phyloP scores from a whole-genome alignment of 2,329 filamentous ascomycete species.

The Calonectria multiphialidica region DNA sequence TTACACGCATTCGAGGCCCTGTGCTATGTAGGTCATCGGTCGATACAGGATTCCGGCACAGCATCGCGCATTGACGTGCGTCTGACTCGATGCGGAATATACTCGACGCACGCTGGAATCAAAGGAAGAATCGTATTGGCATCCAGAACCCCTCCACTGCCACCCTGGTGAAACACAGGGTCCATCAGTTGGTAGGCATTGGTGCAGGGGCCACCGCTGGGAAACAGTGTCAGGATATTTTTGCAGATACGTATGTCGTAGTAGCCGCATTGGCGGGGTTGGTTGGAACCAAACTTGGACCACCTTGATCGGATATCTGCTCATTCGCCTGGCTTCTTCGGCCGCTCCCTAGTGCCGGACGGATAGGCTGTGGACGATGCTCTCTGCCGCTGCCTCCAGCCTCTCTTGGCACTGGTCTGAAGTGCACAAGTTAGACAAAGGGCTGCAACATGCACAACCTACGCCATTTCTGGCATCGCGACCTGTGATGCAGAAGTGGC shows the following conservation, averaged over 20 bases:
- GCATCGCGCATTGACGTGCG: slow-evolving; percentile 15
- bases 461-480: slow-evolving; percentile 27
- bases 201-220: slow-evolving; percentile 17
- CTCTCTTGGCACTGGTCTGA: slow-evolving; percentile 22
- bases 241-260: slow-evolving; percentile 23
- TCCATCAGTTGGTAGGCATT: slow-evolving; percentile 26
- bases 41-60: slow-evolving; percentile 9
- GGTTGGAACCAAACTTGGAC: slow-evolving; percentile 29
- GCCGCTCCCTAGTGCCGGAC: slow-evolving; percentile 20
- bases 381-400: slow-evolving; percentile 12
- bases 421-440: slow-evolving; percentile 11
- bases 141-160: slow-evolving; percentile 21
- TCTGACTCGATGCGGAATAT: slow-evolving; percentile 5
- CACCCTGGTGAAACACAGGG: slow-evolving; percentile 41
- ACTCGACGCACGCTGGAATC: not conserved
- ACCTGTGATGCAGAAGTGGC: slow-evolving; percentile 39
- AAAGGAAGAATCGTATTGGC: slow-evolving; percentile 4
- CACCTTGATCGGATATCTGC: slow-evolving; percentile 31
- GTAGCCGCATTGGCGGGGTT: slow-evolving; percentile 34
- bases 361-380: slow-evolving; percentile 20
- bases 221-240: slow-evolving; percentile 33
- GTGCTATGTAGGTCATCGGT: slow-evolving; percentile 21
- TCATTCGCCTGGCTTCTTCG: slow-evolving; percentile 26
- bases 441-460: slow-evolving; percentile 9
- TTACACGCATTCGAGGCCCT: slow-evolving; percentile 3